Evolutionary conservation across 2,329 filamentous ascomycete species (phyloP).

Genomic region (Alternaria gansuensis): DNA sequence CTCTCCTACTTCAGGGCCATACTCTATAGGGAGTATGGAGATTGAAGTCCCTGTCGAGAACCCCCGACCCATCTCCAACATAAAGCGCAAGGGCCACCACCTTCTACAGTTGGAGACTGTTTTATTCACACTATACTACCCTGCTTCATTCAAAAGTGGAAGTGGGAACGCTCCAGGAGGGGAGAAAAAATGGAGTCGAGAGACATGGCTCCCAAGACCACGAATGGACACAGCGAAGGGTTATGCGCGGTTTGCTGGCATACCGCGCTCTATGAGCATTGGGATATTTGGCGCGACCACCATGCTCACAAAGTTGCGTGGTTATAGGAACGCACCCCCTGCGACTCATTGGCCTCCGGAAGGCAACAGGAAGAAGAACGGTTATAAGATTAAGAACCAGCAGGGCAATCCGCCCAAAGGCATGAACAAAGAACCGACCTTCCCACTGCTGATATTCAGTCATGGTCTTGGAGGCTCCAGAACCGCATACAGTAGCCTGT

Average conservation of each 20-base stretch:
- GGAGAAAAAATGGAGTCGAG: constrained; percentile 59
- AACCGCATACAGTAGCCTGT: constrained; percentile 69
- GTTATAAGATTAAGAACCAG: constrained; percentile 54
- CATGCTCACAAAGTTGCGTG: constrained; percentile 72
- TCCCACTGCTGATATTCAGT: constrained; percentile 72
- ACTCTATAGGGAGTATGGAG: constrained; percentile 61
- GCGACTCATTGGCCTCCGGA: constrained; percentile 65
- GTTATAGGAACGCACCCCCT: constrained; percentile 67
- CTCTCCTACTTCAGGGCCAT: constrained; percentile 63
- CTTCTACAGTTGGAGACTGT: constrained; percentile 66
- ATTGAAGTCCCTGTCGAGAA: constrained; percentile 62
- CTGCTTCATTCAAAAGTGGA: constrained; percentile 59
- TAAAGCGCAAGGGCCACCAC: constrained; percentile 59
- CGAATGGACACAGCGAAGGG: constrained; percentile 65
- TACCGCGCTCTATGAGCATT: constrained; percentile 59
- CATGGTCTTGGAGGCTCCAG: constrained; percentile 71
- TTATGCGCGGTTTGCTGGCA: constrained; percentile 68
- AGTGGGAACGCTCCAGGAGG: constrained; percentile 53
- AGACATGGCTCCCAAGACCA: constrained; percentile 70
- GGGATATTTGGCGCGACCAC: constrained; percentile 65
- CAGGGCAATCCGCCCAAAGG: constrained; percentile 52
- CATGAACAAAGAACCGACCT: constrained; percentile 55
- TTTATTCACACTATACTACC: constrained; percentile 72
- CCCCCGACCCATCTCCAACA: constrained; percentile 61
- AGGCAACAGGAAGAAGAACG: constrained; percentile 50